phyloP scores from a whole-genome alignment of 2,329 filamentous ascomycete species.

The Aureobasidium sp. region DNA sequence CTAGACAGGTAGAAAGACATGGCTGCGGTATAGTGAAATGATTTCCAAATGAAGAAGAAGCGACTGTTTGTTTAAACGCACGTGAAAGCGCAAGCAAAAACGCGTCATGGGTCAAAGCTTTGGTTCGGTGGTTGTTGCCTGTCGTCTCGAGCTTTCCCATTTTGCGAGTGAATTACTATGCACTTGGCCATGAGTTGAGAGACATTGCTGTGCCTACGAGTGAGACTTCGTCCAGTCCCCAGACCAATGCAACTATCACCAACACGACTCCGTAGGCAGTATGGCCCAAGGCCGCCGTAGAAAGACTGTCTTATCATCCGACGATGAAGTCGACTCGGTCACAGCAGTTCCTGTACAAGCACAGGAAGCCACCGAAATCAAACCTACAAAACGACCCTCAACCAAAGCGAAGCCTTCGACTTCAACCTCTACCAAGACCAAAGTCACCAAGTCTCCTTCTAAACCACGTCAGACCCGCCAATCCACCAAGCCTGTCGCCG shows the following conservation, averaged over 20 bases:
- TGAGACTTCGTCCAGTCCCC: not conserved
- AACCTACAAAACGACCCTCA: constrained; percentile 9
- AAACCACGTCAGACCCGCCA: not conserved
- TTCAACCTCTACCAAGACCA: not conserved
- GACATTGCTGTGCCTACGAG: no score
- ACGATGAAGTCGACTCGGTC: constrained; percentile 16
- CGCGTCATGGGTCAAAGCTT: constrained; percentile 4
- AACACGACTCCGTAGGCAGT: constrained; percentile 10
- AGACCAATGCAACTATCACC: not conserved
- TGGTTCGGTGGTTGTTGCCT: not conserved
- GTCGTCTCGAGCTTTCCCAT: not conserved
- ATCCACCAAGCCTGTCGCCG: constrained; percentile 20
- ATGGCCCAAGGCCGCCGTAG: constrained; percentile 24
- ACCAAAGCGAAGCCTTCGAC: not conserved
- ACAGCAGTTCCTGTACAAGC: not conserved
- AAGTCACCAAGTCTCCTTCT: not conserved
- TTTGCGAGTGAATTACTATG: not conserved
- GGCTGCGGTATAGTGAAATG: no score
- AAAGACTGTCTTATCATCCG: constrained; percentile 19
- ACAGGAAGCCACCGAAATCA: constrained; percentile 10
- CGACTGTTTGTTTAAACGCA: not conserved
- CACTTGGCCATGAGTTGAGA: not conserved
- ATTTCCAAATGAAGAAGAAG: not conserved
- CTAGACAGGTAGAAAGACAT: no score
- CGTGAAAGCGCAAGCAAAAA: constrained; percentile 2